Evolutionary conservation across 306 rosid species (phyloP), one percentile per base, ranked within the genome.

Genomic region (Elaeagnus macrophylla): DNA sequence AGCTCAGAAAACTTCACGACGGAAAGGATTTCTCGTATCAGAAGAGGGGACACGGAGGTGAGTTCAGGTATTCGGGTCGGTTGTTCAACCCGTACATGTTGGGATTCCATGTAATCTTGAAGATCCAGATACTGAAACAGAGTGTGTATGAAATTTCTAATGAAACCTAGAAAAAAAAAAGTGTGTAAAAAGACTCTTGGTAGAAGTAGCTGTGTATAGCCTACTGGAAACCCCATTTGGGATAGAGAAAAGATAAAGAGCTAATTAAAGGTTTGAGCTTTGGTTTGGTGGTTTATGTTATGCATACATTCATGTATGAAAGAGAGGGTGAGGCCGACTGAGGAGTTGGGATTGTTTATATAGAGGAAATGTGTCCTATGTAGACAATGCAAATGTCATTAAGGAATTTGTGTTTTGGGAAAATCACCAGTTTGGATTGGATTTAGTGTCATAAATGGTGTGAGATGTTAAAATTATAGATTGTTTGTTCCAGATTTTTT

Each of bases 191-290:
- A 73, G 39, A 82, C 63, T 53, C 75, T 87, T 2, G 97, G 97
- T 7, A 86, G 41, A 39, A 81, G 32, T 2, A 83, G 61, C 51
- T 89, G 86, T 4, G 95, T 41, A 62, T 82, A 87, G 0, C 78
- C 94, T 20, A 79, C 83, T 2, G 93, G 95, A 17, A 89, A 89
- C 7, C 95, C 97, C 97, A 88, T 86, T 20, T 17, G 16, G 5
- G 32, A 6, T 0, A 51, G 41, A 25, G 61, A 9, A 53, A 13
- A 15, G 25, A 37, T 20, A 20, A 20, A 25, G 32, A 25, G 32
- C 32, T 25, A 25, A 25, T 25, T 25, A 25, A 25, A 25, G 32
- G 32, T 25, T 25, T 25, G 32, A 25, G 32, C 32, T 25, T 25
- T 25, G 32, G 32, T 25, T 2, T 25, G 32, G 32, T 25, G 32